Percentiles rank a stretch among this genome's conserved stretches.
These are phyloP conservation scores for Nepenthes mirabilis DNA, from an alignment of 148 eudicot genomes.

Conservation along the genomic window DNA sequence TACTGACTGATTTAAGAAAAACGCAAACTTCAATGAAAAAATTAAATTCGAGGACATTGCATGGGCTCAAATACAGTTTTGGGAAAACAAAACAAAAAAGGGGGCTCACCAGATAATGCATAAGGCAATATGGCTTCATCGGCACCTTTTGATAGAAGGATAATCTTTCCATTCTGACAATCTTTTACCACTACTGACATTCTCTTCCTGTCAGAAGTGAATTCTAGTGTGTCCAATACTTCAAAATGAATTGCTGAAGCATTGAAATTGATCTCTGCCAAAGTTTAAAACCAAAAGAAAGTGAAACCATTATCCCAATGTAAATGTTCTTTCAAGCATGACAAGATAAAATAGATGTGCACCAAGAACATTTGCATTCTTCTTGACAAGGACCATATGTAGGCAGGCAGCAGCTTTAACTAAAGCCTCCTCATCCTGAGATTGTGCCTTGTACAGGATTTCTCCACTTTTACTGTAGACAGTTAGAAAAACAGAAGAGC, in stretches of 20 bases:
- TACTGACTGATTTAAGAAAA: too few species aligned
- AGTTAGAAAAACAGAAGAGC: slow-evolving; percentile 3
- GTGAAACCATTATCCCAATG: background rate
- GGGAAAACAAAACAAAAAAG: slow-evolving; percentile 2
- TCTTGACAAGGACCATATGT: slow-evolving; percentile 68
- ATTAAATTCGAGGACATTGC: too few species aligned
- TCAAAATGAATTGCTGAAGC: slow-evolving; percentile 54
- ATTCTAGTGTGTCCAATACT: slow-evolving; percentile 74
- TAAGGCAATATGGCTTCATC: slow-evolving; percentile 87
- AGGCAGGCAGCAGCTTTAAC: slow-evolving; percentile 85
- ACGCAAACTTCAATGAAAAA: too few species aligned
- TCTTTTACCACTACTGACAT: slow-evolving; percentile 90
- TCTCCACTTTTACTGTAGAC: slow-evolving; percentile 64
- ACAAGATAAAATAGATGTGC: slow-evolving; percentile 8
- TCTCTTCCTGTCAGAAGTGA: slow-evolving; percentile 95
- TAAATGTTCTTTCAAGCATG: background rate
- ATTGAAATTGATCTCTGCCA: slow-evolving; percentile 67
- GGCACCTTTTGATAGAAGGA: slow-evolving; percentile 91
- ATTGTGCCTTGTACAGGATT: slow-evolving; percentile 76
- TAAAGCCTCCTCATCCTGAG: slow-evolving; percentile 99
- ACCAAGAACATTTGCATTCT: slow-evolving; percentile 67
- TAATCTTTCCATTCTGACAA: slow-evolving; percentile 49
- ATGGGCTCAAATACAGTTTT: background rate
- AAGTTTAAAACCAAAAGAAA: slow-evolving; percentile 4
- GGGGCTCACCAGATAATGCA: slow-evolving; percentile 44